These are phyloP conservation scores for Tetraselmis striata DNA, from an alignment of 139 green algal species.

Conservation along the genomic window DNA sequence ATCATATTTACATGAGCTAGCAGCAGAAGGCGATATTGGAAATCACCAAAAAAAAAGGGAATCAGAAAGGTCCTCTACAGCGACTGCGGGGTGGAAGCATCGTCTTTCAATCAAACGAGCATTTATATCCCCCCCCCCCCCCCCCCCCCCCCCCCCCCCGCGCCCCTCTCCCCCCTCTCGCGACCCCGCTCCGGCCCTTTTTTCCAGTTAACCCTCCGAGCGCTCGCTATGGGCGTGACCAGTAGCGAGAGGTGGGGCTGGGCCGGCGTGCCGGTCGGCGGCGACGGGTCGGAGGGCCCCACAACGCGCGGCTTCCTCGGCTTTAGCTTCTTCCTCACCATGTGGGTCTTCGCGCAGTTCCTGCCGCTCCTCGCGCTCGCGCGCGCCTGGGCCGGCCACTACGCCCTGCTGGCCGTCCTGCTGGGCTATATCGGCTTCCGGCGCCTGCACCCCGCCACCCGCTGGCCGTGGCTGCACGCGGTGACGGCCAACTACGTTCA, in stretches of 20 bases:
- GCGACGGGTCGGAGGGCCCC: not conserved
- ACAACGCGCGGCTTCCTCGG: not conserved
- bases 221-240: not conserved
- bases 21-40: too few relatives aligned
- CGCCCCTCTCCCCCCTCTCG: too few relatives aligned
- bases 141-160: too few relatives aligned
- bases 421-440: not conserved
- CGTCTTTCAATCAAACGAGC: too few relatives aligned
- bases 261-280: not conserved
- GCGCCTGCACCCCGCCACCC: not conserved
- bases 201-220: not conserved
- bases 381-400: not conserved
- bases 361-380: not conserved
- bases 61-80: too few relatives aligned
- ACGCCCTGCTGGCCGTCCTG: not conserved
- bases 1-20: too few relatives aligned
- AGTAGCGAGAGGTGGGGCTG: too few relatives aligned
- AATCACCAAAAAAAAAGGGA: too few relatives aligned
- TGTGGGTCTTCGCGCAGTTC: not conserved
- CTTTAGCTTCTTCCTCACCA: not conserved
- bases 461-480: not conserved
- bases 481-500: not conserved
- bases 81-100: too few relatives aligned
- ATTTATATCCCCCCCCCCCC: too few relatives aligned
- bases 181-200: too few relatives aligned